These are phyloP conservation scores for Prunus mira DNA, from an alignment of 306 rosid species.

Conservation along the genomic window DNA sequence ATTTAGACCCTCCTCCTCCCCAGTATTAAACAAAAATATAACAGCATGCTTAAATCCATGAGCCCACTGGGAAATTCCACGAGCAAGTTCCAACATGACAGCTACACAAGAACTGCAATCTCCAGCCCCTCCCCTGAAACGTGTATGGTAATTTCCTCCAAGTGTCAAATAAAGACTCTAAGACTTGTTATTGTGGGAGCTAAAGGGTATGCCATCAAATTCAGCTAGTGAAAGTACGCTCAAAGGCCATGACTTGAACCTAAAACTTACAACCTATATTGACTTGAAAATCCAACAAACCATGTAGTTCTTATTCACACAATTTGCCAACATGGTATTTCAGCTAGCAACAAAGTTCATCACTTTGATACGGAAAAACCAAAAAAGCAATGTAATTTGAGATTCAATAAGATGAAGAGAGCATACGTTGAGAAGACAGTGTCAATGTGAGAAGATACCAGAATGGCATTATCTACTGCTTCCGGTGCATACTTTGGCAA, in stretches of 20 bases:
- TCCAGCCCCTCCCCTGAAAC: conserved; percentile 93
- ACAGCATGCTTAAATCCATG: conserved; percentile 80
- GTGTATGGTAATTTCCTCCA: conserved; percentile 21
- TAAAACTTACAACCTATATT: neutral
- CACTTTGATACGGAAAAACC: neutral
- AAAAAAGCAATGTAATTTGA: neutral
- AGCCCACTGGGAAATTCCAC: conserved; percentile 97
- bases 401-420: conserved; percentile 31
- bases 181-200: neutral
- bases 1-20: conserved; percentile 95
- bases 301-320: neutral
- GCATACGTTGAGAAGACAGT: conserved; percentile 90
- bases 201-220: neutral
- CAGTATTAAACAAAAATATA: conserved; percentile 90
- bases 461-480: conserved; percentile 72
- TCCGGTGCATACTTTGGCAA: conserved; percentile 69
- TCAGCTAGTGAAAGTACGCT: neutral
- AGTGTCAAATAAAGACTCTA: conserved; percentile 7
- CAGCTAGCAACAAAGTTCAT: neutral
- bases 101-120: conserved; percentile 95
- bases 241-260: neutral
- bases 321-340: neutral
- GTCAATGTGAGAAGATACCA: conserved; percentile 94
- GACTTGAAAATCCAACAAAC: neutral
- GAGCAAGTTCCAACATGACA: conserved; percentile 95